These are phyloP conservation scores for Nicotiana rustica DNA, from an alignment of 305 asterid genomes.

Conservation along the genomic window DNA sequence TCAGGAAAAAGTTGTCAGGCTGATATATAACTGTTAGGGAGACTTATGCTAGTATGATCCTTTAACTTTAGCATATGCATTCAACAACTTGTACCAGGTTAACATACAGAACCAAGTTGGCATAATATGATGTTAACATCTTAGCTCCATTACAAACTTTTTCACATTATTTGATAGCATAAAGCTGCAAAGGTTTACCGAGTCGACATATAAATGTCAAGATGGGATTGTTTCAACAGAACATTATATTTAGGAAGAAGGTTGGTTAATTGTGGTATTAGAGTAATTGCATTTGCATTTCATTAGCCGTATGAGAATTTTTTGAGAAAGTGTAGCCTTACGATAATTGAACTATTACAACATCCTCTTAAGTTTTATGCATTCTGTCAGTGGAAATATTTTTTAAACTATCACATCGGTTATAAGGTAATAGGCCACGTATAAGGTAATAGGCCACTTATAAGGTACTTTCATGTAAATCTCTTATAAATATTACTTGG, in stretches of 20 bases:
- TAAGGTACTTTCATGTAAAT: no score
- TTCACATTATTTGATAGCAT: not conserved
- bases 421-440: no score
- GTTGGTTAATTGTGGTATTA: not conserved
- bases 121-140: conserved; percentile 21
- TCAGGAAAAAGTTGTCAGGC: no score
- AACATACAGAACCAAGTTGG: not conserved
- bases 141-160: not conserved
- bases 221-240: not conserved
- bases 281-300: conserved; percentile 11
- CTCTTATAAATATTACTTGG: no score
- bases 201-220: not conserved
- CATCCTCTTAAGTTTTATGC: no score
- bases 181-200: not conserved
- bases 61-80: not conserved
- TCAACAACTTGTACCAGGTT: conserved; percentile 1
- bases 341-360: no score
- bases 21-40: no score
- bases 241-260: not conserved
- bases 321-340: no score
- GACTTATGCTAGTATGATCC: no score
- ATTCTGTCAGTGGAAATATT: no score
- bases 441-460: no score
- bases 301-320: not conserved
- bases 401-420: no score